Percentiles rank a stretch among this genome's conserved stretches.
phyloP scores from a whole-genome alignment of 768 basidiomycete genomes.

The Psilocybe subaeruginosa region DNA sequence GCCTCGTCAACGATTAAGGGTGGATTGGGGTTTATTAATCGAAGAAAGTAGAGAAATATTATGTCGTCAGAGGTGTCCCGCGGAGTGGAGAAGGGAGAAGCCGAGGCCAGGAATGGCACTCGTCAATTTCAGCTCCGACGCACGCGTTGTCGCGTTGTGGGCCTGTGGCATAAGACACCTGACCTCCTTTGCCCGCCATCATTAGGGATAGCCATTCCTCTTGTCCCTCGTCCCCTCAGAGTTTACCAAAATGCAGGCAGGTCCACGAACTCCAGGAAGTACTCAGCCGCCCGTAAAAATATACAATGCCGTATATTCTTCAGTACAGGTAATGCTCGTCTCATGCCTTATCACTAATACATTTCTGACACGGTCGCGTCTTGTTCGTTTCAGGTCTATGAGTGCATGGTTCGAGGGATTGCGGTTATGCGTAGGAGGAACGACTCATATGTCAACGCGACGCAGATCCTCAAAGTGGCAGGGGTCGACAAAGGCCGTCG shows the following conservation, averaged over 20 bases:
- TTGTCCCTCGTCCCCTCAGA: conserved; percentile 23
- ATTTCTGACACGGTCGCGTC: conserved; percentile 41
- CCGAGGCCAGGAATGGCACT: background rate
- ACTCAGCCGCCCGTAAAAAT: conserved; percentile 73
- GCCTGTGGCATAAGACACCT: conserved; percentile 30
- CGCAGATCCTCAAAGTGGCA: conserved; percentile 98
- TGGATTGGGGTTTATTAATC: background rate
- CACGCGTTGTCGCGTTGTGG: conserved; percentile 42
- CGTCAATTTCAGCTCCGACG: conserved; percentile 34
- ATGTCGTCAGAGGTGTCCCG: conserved; percentile 3
- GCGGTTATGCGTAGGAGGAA: conserved; percentile 96
- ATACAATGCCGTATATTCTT: conserved; percentile 92
- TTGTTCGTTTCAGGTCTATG: conserved; percentile 73
- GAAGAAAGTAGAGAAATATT: background rate
- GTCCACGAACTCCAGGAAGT: conserved; percentile 43
- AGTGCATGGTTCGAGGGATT: conserved; percentile 97
- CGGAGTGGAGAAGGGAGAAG: background rate
- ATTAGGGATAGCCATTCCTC: conserved; percentile 25
- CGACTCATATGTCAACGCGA: conserved; percentile 97
- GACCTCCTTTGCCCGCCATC: conserved; percentile 30
- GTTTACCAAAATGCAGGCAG: conserved; percentile 48
- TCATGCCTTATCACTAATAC: conserved; percentile 11
- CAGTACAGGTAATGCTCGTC: conserved; percentile 65
- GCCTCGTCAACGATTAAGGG: too few relatives aligned
- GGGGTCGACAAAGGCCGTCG: conserved; percentile 96